phyloP scores from a whole-genome alignment of 1,284 basidiomycete species.

The Rhodotorula sp. region DNA sequence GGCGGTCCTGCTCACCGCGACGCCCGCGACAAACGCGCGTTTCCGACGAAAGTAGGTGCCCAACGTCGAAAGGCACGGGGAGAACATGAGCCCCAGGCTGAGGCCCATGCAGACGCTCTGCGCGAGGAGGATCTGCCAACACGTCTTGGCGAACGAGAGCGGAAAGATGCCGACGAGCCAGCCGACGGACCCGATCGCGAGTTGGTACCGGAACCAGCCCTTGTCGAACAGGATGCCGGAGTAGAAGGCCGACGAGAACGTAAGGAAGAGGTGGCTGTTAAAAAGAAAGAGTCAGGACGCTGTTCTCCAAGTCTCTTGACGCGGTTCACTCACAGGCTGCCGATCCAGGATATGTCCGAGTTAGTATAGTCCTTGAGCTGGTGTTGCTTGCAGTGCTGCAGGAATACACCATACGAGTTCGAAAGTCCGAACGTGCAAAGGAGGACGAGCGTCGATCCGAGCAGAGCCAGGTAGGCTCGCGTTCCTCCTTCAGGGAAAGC shows the following conservation, averaged over 20 bases:
- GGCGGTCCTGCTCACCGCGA: constrained; percentile 28
- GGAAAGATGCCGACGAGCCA: constrained; percentile 36
- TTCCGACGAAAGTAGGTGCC: constrained; percentile 30
- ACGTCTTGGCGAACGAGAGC: constrained; percentile 24
- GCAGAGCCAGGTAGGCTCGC: constrained; percentile 22
- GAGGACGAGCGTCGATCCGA: constrained; percentile 22
- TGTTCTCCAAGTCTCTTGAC: no score
- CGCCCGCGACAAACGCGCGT: constrained; percentile 27
- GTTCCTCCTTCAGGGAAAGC: constrained; percentile 30
- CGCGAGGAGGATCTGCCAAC: constrained; percentile 27
- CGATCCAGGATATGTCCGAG: constrained; percentile 33
- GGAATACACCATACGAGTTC: constrained; percentile 26
- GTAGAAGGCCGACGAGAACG: constrained; percentile 28
- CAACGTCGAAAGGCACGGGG: constrained; percentile 30
- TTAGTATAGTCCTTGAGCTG: constrained; percentile 27
- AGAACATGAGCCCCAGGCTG: constrained; percentile 31
- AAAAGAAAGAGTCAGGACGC: neutral
- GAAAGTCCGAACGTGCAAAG: constrained; percentile 24
- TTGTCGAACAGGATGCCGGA: constrained; percentile 30
- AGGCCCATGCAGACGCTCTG: constrained; percentile 36
- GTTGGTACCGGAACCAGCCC: constrained; percentile 37
- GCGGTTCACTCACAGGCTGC: neutral
- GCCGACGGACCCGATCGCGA: constrained; percentile 24
- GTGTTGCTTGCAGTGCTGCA: constrained; percentile 20
- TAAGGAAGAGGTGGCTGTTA: constrained; percentile 32